Conservation (phyloP, 805 yeast genomes). For the Tetrapisispora namnaoensis region DNA sequence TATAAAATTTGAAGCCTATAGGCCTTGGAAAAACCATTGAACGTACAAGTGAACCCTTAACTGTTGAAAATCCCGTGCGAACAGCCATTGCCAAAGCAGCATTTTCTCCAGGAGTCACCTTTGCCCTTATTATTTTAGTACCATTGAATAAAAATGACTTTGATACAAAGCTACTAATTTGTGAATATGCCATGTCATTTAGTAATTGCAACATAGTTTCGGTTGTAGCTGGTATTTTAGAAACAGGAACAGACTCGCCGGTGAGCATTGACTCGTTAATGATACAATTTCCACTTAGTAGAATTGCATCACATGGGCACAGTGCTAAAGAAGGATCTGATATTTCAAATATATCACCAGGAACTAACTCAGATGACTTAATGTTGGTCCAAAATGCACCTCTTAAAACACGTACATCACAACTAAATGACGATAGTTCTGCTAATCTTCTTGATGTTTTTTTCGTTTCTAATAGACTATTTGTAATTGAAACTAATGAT, state of each 20-base stretch:
- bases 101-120: conserved; percentile 44
- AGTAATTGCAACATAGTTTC: conserved; percentile 51
- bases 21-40: conserved; percentile 98
- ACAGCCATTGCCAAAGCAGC: conserved; percentile 77
- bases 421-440: conserved; percentile 62
- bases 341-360: conserved; percentile 91
- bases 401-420: conserved; percentile 82
- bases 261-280: conserved; percentile 98
- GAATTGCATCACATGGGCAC: conserved; percentile 83
- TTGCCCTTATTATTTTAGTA: conserved; percentile 76
- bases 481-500: conserved; percentile 67
- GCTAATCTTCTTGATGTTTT: conserved; percentile 61
- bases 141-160: conserved; percentile 79
- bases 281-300: conserved; percentile 86
- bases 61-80: conserved; percentile 88
- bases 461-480: conserved; percentile 80
- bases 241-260: conserved; percentile 96
- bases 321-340: conserved; percentile 67
- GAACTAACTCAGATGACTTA: conserved; percentile 71
- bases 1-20: conserved; percentile 81
- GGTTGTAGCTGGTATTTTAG: conserved; percentile 59
- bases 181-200: conserved; percentile 44
- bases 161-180: conserved; percentile 55
- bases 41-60: conserved; percentile 87
- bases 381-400: conserved; percentile 87